A percentile compares a stretch with the other conserved stretches of the same genome.
phyloP scores from a whole-genome alignment of 306 rosid species.

The Canavalia ensiformis region DNA sequence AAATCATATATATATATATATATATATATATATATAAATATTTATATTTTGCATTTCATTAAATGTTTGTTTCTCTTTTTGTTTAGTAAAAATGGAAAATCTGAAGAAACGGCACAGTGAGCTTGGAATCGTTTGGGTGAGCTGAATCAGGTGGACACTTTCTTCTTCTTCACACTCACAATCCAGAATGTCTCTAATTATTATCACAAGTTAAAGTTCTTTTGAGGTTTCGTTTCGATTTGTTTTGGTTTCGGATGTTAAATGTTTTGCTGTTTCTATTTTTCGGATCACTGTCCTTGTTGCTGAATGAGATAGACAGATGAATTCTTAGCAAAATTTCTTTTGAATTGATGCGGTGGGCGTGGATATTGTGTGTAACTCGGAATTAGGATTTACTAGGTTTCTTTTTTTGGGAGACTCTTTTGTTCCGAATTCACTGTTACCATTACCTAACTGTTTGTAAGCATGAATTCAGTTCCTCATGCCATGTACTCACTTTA shows the following conservation, averaged over 20 bases:
- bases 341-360: slow-evolving; percentile 29
- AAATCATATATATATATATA: too few species aligned
- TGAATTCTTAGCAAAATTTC: neutral
- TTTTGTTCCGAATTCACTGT: slow-evolving; percentile 40
- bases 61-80: slow-evolving; percentile 4
- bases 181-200: neutral
- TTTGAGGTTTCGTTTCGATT: slow-evolving; percentile 38
- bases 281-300: slow-evolving; percentile 30
- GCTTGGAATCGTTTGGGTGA: slow-evolving; percentile 42
- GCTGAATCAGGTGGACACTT: slow-evolving; percentile 49
- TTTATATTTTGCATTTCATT: neutral
- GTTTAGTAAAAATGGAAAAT: slow-evolving; percentile 41
- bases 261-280: neutral
- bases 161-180: slow-evolving; percentile 14
- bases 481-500: neutral
- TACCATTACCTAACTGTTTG: neutral
- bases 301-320: slow-evolving; percentile 8
- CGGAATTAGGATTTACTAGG: slow-evolving; percentile 42
- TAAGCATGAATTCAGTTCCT: slow-evolving; percentile 6
- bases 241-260: slow-evolving; percentile 42
- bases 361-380: slow-evolving; percentile 10
- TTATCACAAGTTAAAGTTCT: neutral
- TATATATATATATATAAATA: neutral
- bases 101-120: slow-evolving; percentile 48
- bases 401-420: slow-evolving; percentile 39